Evolutionary conservation across 176 grass and related monocot genomes (phyloP).

Genomic region (Rhynchospora breviuscula): DNA sequence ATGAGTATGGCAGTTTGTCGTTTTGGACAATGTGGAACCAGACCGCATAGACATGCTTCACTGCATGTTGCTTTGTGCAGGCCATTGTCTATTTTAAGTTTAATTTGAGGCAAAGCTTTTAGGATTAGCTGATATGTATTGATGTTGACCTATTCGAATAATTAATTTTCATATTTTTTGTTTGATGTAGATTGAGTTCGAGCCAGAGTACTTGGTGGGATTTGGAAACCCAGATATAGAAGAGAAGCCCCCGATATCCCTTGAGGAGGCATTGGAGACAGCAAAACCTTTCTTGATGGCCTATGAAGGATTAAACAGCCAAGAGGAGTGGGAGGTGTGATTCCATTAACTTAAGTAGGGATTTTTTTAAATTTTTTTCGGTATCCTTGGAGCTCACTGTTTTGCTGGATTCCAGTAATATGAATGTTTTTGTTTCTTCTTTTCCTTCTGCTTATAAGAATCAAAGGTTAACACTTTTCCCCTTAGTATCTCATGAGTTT

Average conservation of each 20-base stretch:
- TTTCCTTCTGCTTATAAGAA: not conserved
- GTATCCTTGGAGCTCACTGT: not conserved
- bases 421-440: not conserved
- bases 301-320: slow-evolving; percentile 64
- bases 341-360: not conserved
- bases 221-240: slow-evolving; percentile 73
- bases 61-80: not conserved
- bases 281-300: slow-evolving; percentile 79
- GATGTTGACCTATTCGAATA: not conserved
- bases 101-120: not conserved
- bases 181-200: slow-evolving; percentile 67
- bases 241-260: slow-evolving; percentile 82
- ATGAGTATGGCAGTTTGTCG: not conserved
- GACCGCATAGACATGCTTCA: not conserved
- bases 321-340: slow-evolving; percentile 91
- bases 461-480: not conserved
- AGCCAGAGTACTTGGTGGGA: slow-evolving; percentile 59
- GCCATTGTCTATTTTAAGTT: not conserved
- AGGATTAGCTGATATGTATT: not conserved
- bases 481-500: not conserved
- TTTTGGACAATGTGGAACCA: not conserved
- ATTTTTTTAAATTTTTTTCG: not conserved
- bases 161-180: slow-evolving; percentile 12
- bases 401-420: not conserved
- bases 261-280: slow-evolving; percentile 59